Base-by-base conservation (phyloP, 495 filamentous ascomycete species). In the Aspergillus biplanus region DNA sequence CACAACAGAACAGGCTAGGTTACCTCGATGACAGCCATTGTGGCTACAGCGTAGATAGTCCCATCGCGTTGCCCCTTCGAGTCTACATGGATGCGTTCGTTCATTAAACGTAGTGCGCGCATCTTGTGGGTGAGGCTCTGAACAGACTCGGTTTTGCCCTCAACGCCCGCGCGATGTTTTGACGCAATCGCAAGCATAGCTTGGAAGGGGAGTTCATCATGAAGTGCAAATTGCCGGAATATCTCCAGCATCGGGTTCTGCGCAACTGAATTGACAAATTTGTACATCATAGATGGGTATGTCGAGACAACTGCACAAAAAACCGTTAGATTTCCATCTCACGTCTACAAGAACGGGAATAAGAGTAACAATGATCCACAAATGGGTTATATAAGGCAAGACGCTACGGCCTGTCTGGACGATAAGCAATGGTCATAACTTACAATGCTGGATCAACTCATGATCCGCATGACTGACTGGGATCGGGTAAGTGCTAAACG, bases 21-120 rank as follows among this genome's bases (percentile, higher is more conserved):
- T 70, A 73, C 70, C 68, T 73, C 70, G 46, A 73, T 73, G n/a
- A 73, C 70, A 64, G 70, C 70, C 70, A 73, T 73, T 8, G 70
- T 73, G 37, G 70, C 70, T 16, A 70, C 66, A 15, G 70, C 68
- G 48, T 73, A 73, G 32, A 73, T 70, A 49, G 65, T 70, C 18
- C 68, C 68, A 47, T 73, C 70, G 50, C 56, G 60, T 27, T 65
- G 66, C 15, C 66, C 70, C 47, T 44, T 59, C 5, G 66, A 62
- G 18, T 68, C 66, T 16, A 34, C 47, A 31, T 68, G 66, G n/a
- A 73, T 73, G 34, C 66, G 66, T 42, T 70, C 68, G 42, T 73
- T 73, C 62, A 73, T 73, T 35, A 73, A 50, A 16, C 61, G 59
- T 49, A 73, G 55, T 33, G 70, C 66, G 32, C 68, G 68, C 65